Evolutionary conservation across 805 yeast genomes (phyloP), one percentile per base, ranked within the genome.

Genomic region (Teunomyces kruisii): DNA sequence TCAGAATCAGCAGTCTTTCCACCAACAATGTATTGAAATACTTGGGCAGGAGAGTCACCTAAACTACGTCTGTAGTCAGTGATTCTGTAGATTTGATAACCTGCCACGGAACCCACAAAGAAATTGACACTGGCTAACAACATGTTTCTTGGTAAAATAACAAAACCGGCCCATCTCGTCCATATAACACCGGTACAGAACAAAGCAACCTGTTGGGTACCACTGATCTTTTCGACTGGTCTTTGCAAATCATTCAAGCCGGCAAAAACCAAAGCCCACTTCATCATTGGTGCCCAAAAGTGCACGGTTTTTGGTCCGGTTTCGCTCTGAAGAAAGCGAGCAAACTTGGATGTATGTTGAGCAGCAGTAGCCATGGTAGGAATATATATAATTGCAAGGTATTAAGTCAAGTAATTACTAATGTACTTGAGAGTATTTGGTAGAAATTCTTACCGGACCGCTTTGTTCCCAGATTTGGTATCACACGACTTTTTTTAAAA

Each of bases 261-360:
- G 12, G 99, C 99, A 55, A 89, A 57, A 24, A 94, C 98, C 50
- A 92, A 75, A 12, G 87, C 76, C 99, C 99, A 92, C 72, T 84
- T 72, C 52, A 69, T 59, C 4, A 70, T 70, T 9, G 76, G 76
- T 1, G 77, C 95, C 99, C 99, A 92, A 70, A 92, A 92, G 64
- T 92, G 99, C 45, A 94, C 91, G n/a, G 99, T 92, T 63, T 72
- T 83, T 32, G 99, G 99, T 27, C 99, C 99, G 14, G 99, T 88
- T 63, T 86, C 95, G 13, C 96, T 84, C 56, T 83, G 80, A 62
- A 88, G 63, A 61, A 84, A 89, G 59, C 87, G 78, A 49, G 78
- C 69, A 67, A 92, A 88, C 39, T 79, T 80, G 28, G 82, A 67
- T 13, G 84, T 58, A 50, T 61, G 61, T 47, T 53, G 62, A 42